A percentile compares a stretch with the other conserved stretches of the same genome.
These are phyloP conservation scores for Aspergillus diversus DNA, from an alignment of 495 filamentous ascomycete genomes.

Conservation along the genomic window DNA sequence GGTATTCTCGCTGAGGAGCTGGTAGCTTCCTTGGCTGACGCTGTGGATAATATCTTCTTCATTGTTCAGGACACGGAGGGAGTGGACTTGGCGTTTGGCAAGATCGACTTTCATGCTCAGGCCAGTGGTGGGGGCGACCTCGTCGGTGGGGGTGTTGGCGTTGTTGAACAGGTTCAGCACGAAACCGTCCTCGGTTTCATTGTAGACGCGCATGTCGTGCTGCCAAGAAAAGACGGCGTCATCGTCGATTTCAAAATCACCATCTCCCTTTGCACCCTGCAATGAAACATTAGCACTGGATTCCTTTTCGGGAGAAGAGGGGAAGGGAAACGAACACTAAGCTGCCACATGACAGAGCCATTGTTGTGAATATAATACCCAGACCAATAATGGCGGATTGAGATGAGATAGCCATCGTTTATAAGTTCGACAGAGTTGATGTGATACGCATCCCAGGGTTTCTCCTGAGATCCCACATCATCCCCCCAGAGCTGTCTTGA, in stretches of 20 bases:
- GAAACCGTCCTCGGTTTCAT: constrained; percentile 35
- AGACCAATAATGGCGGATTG: constrained; percentile 39
- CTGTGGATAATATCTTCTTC: constrained; percentile 41
- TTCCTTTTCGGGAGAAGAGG: not conserved
- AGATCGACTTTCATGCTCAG: constrained; percentile 46
- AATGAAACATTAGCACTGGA: constrained; percentile 8
- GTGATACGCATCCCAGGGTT: constrained; percentile 46
- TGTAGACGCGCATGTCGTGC: constrained; percentile 45
- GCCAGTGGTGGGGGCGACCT: constrained; percentile 35
- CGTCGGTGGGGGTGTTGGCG: constrained; percentile 36
- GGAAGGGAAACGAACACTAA: constrained; percentile 27
- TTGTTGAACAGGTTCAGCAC: constrained; percentile 40
- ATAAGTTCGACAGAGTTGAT: constrained; percentile 43
- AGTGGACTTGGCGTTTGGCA: constrained; percentile 41
- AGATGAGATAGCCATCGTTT: constrained; percentile 44
- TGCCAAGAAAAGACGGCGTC: constrained; percentile 50
- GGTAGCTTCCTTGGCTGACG: constrained; percentile 52
- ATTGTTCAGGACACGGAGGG: constrained; percentile 39
- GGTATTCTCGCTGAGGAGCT: constrained; percentile 40
- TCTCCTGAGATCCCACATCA: constrained; percentile 30
- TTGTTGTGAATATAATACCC: constrained; percentile 40
- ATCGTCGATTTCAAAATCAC: constrained; percentile 45
- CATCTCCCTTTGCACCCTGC: constrained; percentile 42
- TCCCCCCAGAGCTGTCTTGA: constrained; percentile 27
- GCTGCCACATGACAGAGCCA: constrained; percentile 45